These are phyloP conservation scores for Fallopia convolvulus DNA, from an alignment of 148 eudicot genomes.

Conservation along the genomic window DNA sequence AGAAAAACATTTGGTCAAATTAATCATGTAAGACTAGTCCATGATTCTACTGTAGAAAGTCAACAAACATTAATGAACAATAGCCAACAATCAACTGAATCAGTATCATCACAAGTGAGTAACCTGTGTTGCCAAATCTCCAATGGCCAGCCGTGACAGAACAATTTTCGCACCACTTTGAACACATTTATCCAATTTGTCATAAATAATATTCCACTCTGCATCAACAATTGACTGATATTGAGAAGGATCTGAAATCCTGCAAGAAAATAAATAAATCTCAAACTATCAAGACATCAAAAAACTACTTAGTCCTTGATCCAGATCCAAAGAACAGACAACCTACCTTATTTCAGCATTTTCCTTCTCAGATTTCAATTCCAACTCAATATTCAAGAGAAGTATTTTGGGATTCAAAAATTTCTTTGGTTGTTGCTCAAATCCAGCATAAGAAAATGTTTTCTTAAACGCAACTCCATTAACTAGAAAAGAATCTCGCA, in stretches of 20 bases:
- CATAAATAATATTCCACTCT: constrained; percentile 96
- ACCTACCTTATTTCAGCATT: constrained; percentile 90
- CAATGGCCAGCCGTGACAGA: constrained; percentile 82
- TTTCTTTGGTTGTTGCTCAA: constrained; percentile 95
- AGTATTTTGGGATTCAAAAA: constrained; percentile 75
- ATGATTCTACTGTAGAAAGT: background rate
- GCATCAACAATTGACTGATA: constrained; percentile 99
- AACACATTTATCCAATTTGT: constrained; percentile 91
- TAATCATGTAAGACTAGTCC: background rate
- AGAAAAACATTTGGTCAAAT: background rate
- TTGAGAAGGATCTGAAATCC: constrained; percentile 86
- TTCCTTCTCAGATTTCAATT: constrained; percentile 94
- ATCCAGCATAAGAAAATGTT: constrained; percentile 97
- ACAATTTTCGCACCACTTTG: constrained; percentile 95
- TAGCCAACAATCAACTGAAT: background rate
- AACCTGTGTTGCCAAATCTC: constrained; percentile 97
- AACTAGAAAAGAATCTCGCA: constrained; percentile 94
- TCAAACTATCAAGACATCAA: background rate
- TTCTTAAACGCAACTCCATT: constrained; percentile 94
- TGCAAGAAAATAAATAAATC: constrained; percentile 17
- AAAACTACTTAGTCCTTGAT: background rate
- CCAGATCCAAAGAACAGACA: background rate
- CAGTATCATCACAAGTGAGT: background rate
- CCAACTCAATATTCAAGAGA: constrained; percentile 80
- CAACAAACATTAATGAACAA: background rate